Evolutionary conservation across 495 filamentous ascomycete genomes (phyloP), one percentile per base, ranked within the genome.

Genomic region (Penicillium robsamsonii): DNA sequence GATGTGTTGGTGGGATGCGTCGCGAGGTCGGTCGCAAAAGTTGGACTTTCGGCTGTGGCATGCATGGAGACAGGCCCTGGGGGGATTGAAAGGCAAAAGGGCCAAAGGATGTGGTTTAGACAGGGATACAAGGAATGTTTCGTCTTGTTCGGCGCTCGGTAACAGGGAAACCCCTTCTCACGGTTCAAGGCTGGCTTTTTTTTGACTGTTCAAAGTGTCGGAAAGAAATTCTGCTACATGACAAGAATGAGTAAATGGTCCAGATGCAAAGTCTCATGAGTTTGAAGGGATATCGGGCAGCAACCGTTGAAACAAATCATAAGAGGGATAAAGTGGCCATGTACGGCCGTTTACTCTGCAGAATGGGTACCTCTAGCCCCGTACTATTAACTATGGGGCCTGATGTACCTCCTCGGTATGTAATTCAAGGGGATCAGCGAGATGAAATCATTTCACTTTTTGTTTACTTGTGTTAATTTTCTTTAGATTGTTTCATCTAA

Each of bases 1-100:
- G 70, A 70, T 55, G 69, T 58, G 67, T 61, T 62, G 58, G 65
- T 56, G 53, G 65, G 57, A 50, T 65, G 59, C 53, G 50, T 6
- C 25, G 65, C 64, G 58, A 57, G 57, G 57, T 66, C 60, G 57
- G 65, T 64, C 60, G 69, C 65, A 55, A 70, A 49, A 61, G 66
- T 59, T 62, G 67, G 68, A 53, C 57, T 62, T 63, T 69, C 59
- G 62, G 65, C 68, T 63, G 72, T 70, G 65, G 74, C 73, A 70
- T 70, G 75, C 73, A 77, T 78, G 65, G 69, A 63, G 69, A 64
- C 58, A 62, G 58, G 46, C 62, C 60, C 59, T 54, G 59, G 59
- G 56, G 63, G 38, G n/a, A 53, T 56, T 41, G 50, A 45, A 57
- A 59, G 54, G 43, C 55, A 53, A 55, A 52, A 46, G 38, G 44